Evolutionary conservation across 441 rosid species (phyloP).

Genomic region (Erysimum cheiri): DNA sequence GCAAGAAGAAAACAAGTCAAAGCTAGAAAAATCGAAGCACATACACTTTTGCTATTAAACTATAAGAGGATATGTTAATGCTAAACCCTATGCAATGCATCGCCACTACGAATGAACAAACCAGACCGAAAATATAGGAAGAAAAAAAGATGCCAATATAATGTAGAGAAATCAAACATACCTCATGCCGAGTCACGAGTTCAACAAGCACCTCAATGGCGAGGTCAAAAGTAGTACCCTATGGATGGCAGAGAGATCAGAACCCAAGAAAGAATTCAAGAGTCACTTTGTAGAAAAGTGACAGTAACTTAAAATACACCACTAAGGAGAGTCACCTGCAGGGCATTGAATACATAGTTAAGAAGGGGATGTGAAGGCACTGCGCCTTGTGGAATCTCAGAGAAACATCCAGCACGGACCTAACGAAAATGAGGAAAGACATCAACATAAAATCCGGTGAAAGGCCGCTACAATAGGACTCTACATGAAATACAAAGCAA

Average conservation of each 20-base stretch:
- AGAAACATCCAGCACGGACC: constrained; percentile 97
- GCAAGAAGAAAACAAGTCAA: constrained; percentile 46
- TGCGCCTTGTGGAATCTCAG: constrained; percentile 81
- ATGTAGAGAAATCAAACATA: constrained; percentile 39
- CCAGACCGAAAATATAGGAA: background rate
- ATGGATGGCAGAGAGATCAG: constrained; percentile 38
- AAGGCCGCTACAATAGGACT: constrained; percentile 3
- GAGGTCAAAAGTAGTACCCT: constrained; percentile 87
- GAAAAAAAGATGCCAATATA: background rate
- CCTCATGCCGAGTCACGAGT: constrained; percentile 92
- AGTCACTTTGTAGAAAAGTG: constrained; percentile 19
- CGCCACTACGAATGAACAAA: background rate
- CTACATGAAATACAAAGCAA: constrained; percentile 28
- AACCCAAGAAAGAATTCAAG: constrained; percentile 15
- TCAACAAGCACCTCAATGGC: constrained; percentile 95
- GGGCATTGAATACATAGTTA: constrained; percentile 75
- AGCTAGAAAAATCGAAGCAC: background rate
- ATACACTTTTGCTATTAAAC: constrained; percentile 2
- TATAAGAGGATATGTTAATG: background rate
- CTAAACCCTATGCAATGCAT: background rate
- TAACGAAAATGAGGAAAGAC: constrained; percentile 42
- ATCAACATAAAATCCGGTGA: constrained; percentile 32
- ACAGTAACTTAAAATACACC: constrained; percentile 22
- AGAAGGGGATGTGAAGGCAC: constrained; percentile 87
- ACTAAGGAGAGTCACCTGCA: constrained; percentile 60